Evolutionary conservation across 1,139 yeast species (phyloP).

Genomic region (Hyphopichia burtonii): DNA sequence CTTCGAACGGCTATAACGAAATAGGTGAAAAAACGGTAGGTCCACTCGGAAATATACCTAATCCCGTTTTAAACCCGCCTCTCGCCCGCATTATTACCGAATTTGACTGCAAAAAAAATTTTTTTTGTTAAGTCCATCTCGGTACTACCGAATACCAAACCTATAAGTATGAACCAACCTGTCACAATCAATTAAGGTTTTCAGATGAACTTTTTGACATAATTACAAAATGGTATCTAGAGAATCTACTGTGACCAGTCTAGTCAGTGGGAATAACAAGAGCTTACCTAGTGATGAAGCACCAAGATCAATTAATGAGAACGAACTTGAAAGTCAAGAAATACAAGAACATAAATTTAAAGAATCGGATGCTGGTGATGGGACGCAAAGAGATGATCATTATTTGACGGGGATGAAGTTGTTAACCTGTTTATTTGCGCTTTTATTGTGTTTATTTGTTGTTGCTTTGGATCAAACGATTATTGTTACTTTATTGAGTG

Average conservation of each 20-base stretch:
- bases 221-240: no score
- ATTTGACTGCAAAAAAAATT: neutral
- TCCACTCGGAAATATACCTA: no score
- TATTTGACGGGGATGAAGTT: slow-evolving; percentile 31
- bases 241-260: no score
- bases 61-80: neutral
- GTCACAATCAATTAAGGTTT: no score
- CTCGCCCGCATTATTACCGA: neutral
- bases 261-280: neutral
- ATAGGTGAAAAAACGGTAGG: no score
- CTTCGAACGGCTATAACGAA: no score
- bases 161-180: no score
- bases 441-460: slow-evolving; percentile 32
- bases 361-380: slow-evolving; percentile 45
- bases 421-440: slow-evolving; percentile 23
- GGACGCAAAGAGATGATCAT: slow-evolving; percentile 39
- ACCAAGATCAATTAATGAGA: neutral
- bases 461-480: slow-evolving; percentile 45
- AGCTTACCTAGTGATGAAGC: neutral
- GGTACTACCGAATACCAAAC: no score
- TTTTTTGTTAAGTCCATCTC: neutral
- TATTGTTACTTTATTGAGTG: slow-evolving; percentile 34
- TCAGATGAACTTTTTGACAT: no score
- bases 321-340: neutral
- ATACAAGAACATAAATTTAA: slow-evolving; percentile 12